Conservation (phyloP, 2,329 filamentous ascomycete species). For the Fusarium sp. region DNA sequence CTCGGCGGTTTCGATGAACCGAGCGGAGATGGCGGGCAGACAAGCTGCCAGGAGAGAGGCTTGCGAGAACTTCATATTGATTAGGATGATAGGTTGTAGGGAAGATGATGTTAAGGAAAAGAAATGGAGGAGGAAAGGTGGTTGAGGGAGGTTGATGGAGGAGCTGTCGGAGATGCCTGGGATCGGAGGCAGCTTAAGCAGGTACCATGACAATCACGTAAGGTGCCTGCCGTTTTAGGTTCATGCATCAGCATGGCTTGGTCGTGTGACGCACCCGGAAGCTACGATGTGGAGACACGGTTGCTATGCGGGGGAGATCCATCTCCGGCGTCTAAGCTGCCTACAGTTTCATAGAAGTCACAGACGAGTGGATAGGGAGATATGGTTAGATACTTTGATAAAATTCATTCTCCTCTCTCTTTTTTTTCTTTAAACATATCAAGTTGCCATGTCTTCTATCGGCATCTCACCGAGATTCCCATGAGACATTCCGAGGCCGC, state of each 20-base stretch:
- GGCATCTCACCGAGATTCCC: background rate
- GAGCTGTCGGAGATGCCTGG: conserved; percentile 17
- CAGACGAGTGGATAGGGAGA: background rate
- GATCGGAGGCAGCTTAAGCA: conserved; percentile 26
- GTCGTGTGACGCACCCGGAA: conserved; percentile 36
- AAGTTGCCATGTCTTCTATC: background rate
- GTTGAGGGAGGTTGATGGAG: conserved; percentile 22
- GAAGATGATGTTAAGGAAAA: background rate
- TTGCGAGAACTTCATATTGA: conserved; percentile 64
- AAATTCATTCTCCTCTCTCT: background rate
- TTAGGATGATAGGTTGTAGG: background rate
- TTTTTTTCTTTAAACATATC: background rate
- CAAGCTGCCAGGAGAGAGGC: conserved; percentile 66
- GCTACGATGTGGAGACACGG: conserved; percentile 32
- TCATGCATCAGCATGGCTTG: conserved; percentile 22
- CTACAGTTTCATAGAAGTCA: background rate
- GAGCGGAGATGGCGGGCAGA: conserved; percentile 65
- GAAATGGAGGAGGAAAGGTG: conserved; percentile 8
- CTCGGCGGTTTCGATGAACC: conserved; percentile 67
- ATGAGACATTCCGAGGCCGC: background rate
- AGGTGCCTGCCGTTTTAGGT: conserved; percentile 37
- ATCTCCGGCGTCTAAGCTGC: background rate
- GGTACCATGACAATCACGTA: conserved; percentile 40
- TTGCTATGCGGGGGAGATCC: conserved; percentile 21
- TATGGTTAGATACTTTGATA: background rate